Percentiles rank a stretch among this genome's conserved stretches.
Evolutionary conservation across 1,284 basidiomycete genomes (phyloP).

Genomic region (Trametes polyzona): DNA sequence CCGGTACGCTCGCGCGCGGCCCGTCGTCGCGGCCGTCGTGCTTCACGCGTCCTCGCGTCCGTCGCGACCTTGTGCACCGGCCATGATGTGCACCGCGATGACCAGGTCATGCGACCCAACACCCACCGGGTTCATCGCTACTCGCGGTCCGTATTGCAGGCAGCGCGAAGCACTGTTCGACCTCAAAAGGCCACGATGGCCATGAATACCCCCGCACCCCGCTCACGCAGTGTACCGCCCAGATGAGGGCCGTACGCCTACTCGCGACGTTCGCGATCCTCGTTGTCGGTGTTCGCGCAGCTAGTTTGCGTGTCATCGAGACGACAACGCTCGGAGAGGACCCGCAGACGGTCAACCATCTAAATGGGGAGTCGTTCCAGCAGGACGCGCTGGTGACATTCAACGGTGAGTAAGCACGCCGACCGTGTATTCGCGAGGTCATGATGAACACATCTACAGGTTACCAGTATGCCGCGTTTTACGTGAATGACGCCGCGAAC

Average conservation of each 20-base stretch:
- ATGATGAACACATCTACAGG: constrained; percentile 27
- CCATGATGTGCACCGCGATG: constrained; percentile 23
- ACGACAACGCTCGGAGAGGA: constrained; percentile 40
- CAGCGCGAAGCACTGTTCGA: no score
- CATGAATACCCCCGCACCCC: not conserved
- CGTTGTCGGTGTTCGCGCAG: not conserved
- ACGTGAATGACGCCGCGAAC: constrained; percentile 37
- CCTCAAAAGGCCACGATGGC: constrained; percentile 7
- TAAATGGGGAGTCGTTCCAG: constrained; percentile 51
- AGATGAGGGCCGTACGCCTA: constrained; percentile 8
- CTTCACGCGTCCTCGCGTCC: not conserved
- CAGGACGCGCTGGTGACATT: constrained; percentile 45
- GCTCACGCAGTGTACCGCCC: not conserved
- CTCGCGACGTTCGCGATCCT: not conserved
- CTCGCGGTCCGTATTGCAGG: not conserved
- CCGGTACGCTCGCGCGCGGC: not conserved
- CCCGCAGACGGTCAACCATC: constrained; percentile 43
- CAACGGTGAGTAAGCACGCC: constrained; percentile 34
- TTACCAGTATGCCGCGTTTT: constrained; percentile 47
- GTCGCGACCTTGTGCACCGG: constrained; percentile 2
- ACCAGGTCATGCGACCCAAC: constrained; percentile 16
- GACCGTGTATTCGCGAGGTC: not conserved
- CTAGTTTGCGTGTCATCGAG: constrained; percentile 28
- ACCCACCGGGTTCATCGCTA: not conserved
- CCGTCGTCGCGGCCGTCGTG: not conserved